Evolutionary conservation across 768 basidiomycete genomes (phyloP).

Genomic region (Paxillus ammoniavirescens): DNA sequence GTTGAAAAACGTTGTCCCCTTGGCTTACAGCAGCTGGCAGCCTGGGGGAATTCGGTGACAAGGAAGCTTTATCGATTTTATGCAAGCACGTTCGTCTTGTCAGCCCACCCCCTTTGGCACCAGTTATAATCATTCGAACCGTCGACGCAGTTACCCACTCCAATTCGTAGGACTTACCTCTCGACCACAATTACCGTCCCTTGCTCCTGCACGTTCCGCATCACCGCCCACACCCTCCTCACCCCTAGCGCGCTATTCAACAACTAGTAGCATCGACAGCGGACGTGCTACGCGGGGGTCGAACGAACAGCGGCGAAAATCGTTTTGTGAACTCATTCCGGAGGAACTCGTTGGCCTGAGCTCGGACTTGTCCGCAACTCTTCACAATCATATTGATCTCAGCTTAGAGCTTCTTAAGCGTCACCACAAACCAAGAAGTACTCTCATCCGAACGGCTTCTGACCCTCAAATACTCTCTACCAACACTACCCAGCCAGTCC

Average conservation of each 20-base stretch:
- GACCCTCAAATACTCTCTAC: slow-evolving; percentile 58
- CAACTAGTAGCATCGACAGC: slow-evolving; percentile 1
- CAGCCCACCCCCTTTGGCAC: slow-evolving; percentile 15
- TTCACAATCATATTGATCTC: slow-evolving; percentile 33
- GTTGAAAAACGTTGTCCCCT: slow-evolving; percentile 11
- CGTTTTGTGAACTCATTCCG: slow-evolving; percentile 32
- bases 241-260: slow-evolving; percentile 20
- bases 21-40: slow-evolving; percentile 1
- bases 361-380: slow-evolving; percentile 35
- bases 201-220: neutral
- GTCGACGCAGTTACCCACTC: slow-evolving; percentile 17
- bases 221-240: slow-evolving; percentile 17
- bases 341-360: slow-evolving; percentile 22
- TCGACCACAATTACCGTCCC: slow-evolving; percentile 1
- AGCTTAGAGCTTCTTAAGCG: slow-evolving; percentile 50
- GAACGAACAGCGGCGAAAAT: slow-evolving; percentile 15
- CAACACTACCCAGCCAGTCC: slow-evolving; percentile 58
- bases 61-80: slow-evolving; percentile 17
- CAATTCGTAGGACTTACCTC: slow-evolving; percentile 4
- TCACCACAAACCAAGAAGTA: slow-evolving; percentile 56
- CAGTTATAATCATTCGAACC: slow-evolving; percentile 18
- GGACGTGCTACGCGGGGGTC: slow-evolving; percentile 5
- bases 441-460: slow-evolving; percentile 46
- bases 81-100: slow-evolving; percentile 36
- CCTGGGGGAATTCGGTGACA: slow-evolving; percentile 10